phyloP scores from a whole-genome alignment of 441 rosid species.

The Gossypium trilobum region DNA sequence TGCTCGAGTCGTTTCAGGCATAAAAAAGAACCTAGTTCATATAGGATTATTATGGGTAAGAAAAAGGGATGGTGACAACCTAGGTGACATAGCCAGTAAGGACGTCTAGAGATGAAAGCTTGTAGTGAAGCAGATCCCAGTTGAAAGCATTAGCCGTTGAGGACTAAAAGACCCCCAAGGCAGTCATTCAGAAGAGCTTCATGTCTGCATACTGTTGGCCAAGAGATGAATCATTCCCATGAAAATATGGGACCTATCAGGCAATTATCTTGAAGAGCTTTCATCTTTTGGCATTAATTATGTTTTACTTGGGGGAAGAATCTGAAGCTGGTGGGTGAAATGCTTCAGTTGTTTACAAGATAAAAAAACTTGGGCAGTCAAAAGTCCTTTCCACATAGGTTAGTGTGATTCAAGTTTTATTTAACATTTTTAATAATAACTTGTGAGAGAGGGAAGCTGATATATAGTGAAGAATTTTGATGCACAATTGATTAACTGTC shows the following conservation, averaged over 20 bases:
- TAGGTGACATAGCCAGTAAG: neutral
- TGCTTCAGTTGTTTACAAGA: neutral
- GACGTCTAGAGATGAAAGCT: neutral
- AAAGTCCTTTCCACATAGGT: neutral
- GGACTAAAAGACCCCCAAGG: neutral
- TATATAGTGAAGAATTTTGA: slow-evolving; percentile 2
- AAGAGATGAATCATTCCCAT: slow-evolving; percentile 3
- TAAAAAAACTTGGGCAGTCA: neutral
- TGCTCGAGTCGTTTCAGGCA: neutral
- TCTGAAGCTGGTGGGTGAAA: neutral
- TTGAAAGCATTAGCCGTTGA: slow-evolving; percentile 2
- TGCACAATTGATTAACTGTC: slow-evolving; percentile 3
- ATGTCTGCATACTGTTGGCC: neutral
- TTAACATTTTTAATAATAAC: neutral
- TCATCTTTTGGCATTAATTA: neutral
- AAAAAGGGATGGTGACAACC: neutral
- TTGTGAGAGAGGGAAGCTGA: neutral
- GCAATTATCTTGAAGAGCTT: neutral
- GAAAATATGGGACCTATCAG: neutral
- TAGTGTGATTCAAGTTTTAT: slow-evolving; percentile 1
- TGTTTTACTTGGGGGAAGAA: neutral
- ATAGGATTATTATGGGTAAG: neutral
- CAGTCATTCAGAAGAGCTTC: neutral
- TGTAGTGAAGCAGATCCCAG: neutral
- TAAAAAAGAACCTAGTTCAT: neutral